Evolutionary conservation across 805 yeast species (phyloP).

Genomic region (Suhomyces kilbournensis): DNA sequence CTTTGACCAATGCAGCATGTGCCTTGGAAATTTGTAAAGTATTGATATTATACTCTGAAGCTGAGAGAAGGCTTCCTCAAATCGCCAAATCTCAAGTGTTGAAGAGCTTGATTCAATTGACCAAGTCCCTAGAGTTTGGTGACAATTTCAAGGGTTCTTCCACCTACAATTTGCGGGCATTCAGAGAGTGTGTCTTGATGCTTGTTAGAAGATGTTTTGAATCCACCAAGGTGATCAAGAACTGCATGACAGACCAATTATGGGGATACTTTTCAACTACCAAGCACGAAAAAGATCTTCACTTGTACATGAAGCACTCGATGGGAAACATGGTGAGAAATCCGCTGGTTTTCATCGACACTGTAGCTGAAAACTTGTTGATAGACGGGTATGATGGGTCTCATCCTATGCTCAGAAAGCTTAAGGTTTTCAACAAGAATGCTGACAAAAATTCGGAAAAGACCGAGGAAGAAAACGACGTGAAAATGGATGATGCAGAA

Average conservation of each 20-base stretch:
- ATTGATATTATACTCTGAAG: constrained; percentile 51
- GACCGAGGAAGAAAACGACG: constrained; percentile 16
- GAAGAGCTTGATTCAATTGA: constrained; percentile 43
- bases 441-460: background rate
- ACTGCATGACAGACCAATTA: constrained; percentile 49
- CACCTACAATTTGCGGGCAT: constrained; percentile 6
- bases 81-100: constrained; percentile 50
- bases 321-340: constrained; percentile 47
- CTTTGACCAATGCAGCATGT: constrained; percentile 40
- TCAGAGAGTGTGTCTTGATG: constrained; percentile 37
- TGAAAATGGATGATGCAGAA: constrained; percentile 27
- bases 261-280: constrained; percentile 31
- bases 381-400: constrained; percentile 44
- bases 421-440: background rate
- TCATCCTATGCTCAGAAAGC: background rate
- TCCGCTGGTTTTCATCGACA: constrained; percentile 48
- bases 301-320: constrained; percentile 47
- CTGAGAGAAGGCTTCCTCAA: constrained; percentile 34
- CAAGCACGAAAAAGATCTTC: constrained; percentile 19
- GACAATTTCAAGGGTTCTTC: background rate
- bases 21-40: constrained; percentile 56
- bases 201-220: constrained; percentile 73
- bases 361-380: constrained; percentile 39
- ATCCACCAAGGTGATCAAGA: constrained; percentile 46
- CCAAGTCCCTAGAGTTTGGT: constrained; percentile 27